Percentiles rank a stretch among this genome's conserved stretches.
Conservation (phyloP, 2,329 filamentous ascomycete genomes). For the Beauveria bassiana region DNA sequence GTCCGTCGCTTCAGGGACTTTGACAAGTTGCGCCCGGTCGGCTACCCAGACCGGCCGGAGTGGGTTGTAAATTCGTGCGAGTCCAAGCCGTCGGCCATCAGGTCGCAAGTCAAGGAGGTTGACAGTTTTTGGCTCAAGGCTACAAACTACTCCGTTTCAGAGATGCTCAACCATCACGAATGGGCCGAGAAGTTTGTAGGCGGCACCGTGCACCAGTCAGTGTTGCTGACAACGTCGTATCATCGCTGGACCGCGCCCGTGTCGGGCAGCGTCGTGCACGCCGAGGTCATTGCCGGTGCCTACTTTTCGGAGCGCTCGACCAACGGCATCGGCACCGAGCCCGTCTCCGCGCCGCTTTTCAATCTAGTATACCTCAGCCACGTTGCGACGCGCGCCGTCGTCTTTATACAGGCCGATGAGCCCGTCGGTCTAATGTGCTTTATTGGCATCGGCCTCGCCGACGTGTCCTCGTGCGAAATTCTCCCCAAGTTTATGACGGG, state of each 20-base stretch:
- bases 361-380: slow-evolving; percentile 56
- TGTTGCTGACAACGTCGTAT: slow-evolving; percentile 55
- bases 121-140: slow-evolving; percentile 60
- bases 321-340: slow-evolving; percentile 9
- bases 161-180: slow-evolving; percentile 49
- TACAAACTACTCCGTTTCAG: slow-evolving; percentile 52
- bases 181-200: slow-evolving; percentile 43
- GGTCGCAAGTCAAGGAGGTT: slow-evolving; percentile 37
- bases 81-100: slow-evolving; percentile 44
- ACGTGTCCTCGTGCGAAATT: slow-evolving; percentile 59
- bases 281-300: slow-evolving; percentile 48
- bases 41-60: slow-evolving; percentile 28
- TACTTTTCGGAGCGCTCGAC: slow-evolving; percentile 49
- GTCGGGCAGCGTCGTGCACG: slow-evolving; percentile 45
- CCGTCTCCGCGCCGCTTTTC: slow-evolving; percentile 15
- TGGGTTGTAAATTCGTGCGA: slow-evolving; percentile 53
- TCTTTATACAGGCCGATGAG: slow-evolving; percentile 60
- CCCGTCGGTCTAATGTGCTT: slow-evolving; percentile 59
- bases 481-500: slow-evolving; percentile 17
- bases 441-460: slow-evolving; percentile 63
- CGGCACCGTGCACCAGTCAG: slow-evolving; percentile 60
- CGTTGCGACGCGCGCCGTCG: slow-evolving; percentile 56
- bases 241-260: slow-evolving; percentile 62
- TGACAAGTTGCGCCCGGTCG: slow-evolving; percentile 44
- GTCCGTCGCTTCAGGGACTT: slow-evolving; percentile 39